Conservation (phyloP, 75 land plant species). For the Cupressus sempervirens region DNA sequence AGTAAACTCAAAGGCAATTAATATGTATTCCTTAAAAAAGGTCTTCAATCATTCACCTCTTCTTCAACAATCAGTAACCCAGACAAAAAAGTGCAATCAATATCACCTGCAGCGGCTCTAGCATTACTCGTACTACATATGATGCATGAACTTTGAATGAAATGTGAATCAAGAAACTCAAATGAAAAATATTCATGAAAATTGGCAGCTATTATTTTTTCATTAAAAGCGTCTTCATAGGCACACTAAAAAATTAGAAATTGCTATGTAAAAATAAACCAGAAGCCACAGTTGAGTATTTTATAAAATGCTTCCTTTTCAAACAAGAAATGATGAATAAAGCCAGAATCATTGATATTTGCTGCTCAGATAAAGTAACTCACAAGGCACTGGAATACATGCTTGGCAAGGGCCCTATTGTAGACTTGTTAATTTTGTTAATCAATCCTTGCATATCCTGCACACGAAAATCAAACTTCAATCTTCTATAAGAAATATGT, state of each 20-base stretch:
- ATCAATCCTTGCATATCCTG: constrained; percentile 99
- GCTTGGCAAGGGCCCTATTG: constrained; percentile 86
- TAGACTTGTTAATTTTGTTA: constrained; percentile 89
- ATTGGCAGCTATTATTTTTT: not conserved
- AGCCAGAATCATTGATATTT: not conserved
- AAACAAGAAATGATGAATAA: not conserved
- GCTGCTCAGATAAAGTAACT: constrained; percentile 22
- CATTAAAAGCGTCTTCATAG: not conserved
- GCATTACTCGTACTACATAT: not conserved
- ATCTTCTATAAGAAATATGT: not conserved
- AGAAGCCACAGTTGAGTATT: not conserved
- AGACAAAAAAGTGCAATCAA: not conserved
- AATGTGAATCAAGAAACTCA: not conserved
- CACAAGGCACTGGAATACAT: constrained; percentile 84
- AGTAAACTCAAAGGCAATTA: not conserved
- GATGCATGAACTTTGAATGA: not conserved
- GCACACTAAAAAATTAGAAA: not conserved
- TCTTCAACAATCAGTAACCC: not conserved
- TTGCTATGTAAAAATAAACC: not conserved
- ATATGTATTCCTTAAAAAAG: too few relatives aligned
- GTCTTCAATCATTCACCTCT: not conserved
- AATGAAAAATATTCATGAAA: not conserved
- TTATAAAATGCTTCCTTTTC: not conserved
- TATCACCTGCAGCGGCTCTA: not conserved
- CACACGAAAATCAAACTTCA: not conserved